Conservation (phyloP, 1,284 basidiomycete genomes). For the Leccinum huronense region DNA sequence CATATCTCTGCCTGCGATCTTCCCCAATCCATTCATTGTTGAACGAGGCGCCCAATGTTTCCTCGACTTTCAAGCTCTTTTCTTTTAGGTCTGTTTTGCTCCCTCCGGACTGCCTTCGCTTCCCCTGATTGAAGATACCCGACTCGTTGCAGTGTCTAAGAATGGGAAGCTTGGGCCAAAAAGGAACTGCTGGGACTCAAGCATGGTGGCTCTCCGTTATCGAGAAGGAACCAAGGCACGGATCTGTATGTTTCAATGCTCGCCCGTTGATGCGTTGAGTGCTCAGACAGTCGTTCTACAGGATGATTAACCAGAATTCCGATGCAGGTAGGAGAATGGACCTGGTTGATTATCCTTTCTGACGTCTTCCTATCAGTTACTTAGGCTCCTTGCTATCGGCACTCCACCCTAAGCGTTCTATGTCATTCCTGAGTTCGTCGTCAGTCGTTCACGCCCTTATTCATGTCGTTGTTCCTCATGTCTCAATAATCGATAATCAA, state of each 20-base stretch:
- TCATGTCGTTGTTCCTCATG: conserved; percentile 5
- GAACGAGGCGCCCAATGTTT: conserved; percentile 10
- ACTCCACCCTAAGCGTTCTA: conserved; percentile 64
- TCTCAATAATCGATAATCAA: background rate
- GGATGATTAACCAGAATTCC: conserved; percentile 54
- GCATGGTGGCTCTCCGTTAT: conserved; percentile 40
- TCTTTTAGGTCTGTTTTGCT: conserved; percentile 24
- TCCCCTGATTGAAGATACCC: conserved; percentile 32
- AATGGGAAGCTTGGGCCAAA: conserved; percentile 57
- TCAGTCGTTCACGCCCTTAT: conserved; percentile 32
- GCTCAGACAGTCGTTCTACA: conserved; percentile 25
- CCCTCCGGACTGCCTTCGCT: conserved; percentile 28
- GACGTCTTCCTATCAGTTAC: conserved; percentile 42
- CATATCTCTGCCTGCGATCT: conserved; percentile 1
- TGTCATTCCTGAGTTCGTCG: conserved; percentile 73
- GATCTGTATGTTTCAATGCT: conserved; percentile 45
- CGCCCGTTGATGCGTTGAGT: background rate
- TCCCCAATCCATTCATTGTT: background rate
- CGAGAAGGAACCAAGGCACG: conserved; percentile 50
- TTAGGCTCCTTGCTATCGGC: conserved; percentile 67
- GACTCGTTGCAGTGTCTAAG: conserved; percentile 35
- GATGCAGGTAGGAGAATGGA: conserved; percentile 46
- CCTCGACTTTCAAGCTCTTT: conserved; percentile 12
- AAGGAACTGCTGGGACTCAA: conserved; percentile 48
- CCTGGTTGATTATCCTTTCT: background rate